phyloP scores from a whole-genome alignment of 768 basidiomycete genomes.

The Mycena albidolilacea region DNA sequence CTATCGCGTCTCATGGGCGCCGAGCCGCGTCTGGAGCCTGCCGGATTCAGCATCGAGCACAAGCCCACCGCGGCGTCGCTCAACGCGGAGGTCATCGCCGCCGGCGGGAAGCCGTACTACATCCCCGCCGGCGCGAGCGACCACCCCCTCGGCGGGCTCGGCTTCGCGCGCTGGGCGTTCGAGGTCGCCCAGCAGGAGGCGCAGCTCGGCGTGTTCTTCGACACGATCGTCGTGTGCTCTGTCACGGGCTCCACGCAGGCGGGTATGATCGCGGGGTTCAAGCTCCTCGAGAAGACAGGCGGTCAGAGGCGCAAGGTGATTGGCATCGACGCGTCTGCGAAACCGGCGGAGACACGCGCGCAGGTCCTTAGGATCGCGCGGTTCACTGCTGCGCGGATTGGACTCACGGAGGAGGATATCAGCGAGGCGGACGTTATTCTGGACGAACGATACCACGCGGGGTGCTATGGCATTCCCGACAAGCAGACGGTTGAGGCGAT shows the following conservation, averaged over 20 bases:
- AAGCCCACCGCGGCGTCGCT: conserved; percentile 41
- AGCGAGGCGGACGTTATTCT: conserved; percentile 42
- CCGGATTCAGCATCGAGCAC: conserved; percentile 44
- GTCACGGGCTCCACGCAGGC: conserved; percentile 44
- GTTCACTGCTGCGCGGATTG: conserved; percentile 40
- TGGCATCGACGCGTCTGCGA: conserved; percentile 45
- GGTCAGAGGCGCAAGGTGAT: conserved; percentile 35
- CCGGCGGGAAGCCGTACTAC: conserved; percentile 43
- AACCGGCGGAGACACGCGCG: conserved; percentile 40
- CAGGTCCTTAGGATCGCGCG: conserved; percentile 42
- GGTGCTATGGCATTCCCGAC: conserved; percentile 45
- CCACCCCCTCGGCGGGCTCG: conserved; percentile 44
- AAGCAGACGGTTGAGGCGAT: conserved; percentile 44
- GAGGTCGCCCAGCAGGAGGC: conserved; percentile 43
- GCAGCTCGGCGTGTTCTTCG: conserved; percentile 43
- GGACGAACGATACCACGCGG: conserved; percentile 45
- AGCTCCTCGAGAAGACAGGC: conserved; percentile 37
- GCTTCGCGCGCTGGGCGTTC: conserved; percentile 45
- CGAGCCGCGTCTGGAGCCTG: conserved; percentile 39
- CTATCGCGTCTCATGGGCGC: conserved; percentile 46
- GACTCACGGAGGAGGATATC: conserved; percentile 40
- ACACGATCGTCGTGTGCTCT: conserved; percentile 43
- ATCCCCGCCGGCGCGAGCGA: conserved; percentile 46
- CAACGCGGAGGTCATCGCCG: conserved; percentile 33
- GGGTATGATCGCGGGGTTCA: conserved; percentile 46